These are phyloP conservation scores for Fragaria iinumae DNA, from an alignment of 306 rosid species.

Conservation along the genomic window DNA sequence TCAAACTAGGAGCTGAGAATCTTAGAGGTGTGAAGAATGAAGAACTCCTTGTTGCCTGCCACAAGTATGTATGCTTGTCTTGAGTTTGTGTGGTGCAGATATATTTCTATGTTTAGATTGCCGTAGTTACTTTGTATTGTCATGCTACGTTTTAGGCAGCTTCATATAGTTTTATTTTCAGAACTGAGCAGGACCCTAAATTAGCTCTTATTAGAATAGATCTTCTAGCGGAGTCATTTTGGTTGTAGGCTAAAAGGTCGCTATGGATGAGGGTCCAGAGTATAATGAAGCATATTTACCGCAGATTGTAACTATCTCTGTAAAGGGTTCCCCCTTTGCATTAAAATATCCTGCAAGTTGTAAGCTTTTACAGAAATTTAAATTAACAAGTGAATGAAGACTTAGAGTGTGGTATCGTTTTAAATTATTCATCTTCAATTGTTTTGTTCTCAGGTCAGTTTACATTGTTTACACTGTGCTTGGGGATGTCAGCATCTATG, in stretches of 20 bases:
- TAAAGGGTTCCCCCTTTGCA: neutral
- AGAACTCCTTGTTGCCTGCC: slow-evolving; percentile 93
- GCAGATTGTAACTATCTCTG: neutral
- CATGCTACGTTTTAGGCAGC: neutral
- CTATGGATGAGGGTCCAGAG: neutral
- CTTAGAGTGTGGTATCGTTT: neutral
- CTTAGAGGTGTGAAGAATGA: slow-evolving; percentile 87
- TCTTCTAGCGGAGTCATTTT: neutral
- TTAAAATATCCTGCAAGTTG: neutral
- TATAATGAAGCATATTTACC: neutral
- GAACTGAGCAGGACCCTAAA: neutral
- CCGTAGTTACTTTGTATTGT: neutral
- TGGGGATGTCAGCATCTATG: slow-evolving; percentile 86
- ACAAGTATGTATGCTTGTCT: slow-evolving; percentile 59
- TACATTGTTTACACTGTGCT: slow-evolving; percentile 88
- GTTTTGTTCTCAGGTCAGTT: slow-evolving; percentile 67
- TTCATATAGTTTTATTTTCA: neutral
- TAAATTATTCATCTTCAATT: neutral
- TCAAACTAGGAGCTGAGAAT: slow-evolving; percentile 92
- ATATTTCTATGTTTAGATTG: slow-evolving; percentile 11
- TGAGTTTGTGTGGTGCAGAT: neutral
- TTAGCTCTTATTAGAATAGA: neutral
- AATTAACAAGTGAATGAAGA: neutral
- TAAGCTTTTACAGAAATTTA: neutral
- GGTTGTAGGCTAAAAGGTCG: neutral